phyloP scores from a whole-genome alignment of 2,329 filamentous ascomycete genomes.

The Fusarium tjaetaba region DNA sequence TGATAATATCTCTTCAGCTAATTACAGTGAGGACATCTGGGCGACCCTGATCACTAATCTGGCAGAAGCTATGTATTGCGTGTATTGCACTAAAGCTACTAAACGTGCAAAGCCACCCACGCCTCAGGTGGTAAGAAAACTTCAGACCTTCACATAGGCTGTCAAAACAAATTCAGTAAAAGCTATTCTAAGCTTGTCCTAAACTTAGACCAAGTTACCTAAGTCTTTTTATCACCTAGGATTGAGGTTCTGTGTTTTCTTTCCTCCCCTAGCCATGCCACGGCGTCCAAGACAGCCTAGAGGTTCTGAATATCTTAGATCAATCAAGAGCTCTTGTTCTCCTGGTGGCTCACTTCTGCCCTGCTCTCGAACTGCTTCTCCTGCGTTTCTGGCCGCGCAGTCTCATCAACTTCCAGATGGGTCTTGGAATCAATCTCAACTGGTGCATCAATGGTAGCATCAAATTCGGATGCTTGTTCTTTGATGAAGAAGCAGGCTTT shows the following conservation, averaged over 20 bases:
- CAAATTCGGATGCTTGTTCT: not conserved
- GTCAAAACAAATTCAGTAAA: too few relatives aligned
- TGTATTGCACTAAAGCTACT: too few relatives aligned
- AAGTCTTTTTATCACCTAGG: too few relatives aligned
- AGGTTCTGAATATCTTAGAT: not conserved
- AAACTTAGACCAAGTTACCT: too few relatives aligned
- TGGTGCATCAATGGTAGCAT: not conserved
- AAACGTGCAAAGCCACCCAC: too few relatives aligned
- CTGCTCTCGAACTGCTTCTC: not conserved
- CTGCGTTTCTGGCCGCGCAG: too few relatives aligned
- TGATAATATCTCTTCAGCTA: rapidly evolving
- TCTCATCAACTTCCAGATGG: not conserved
- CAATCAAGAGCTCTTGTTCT: not conserved
- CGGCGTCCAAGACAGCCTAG: not conserved
- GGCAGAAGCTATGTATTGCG: not conserved
- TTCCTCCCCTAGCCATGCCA: too few relatives aligned
- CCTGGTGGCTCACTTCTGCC: not conserved
- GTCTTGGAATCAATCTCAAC: not conserved
- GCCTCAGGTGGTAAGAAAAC: too few relatives aligned
- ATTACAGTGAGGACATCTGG: rapidly evolving
- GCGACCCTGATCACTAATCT: not conserved
- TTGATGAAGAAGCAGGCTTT: not conserved
- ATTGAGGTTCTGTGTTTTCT: too few relatives aligned
- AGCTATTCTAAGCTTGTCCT: too few relatives aligned
- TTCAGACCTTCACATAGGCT: too few relatives aligned